These are phyloP conservation scores for Camellia sinensis DNA, from an alignment of 148 eudicot genomes.

Conservation along the genomic window DNA sequence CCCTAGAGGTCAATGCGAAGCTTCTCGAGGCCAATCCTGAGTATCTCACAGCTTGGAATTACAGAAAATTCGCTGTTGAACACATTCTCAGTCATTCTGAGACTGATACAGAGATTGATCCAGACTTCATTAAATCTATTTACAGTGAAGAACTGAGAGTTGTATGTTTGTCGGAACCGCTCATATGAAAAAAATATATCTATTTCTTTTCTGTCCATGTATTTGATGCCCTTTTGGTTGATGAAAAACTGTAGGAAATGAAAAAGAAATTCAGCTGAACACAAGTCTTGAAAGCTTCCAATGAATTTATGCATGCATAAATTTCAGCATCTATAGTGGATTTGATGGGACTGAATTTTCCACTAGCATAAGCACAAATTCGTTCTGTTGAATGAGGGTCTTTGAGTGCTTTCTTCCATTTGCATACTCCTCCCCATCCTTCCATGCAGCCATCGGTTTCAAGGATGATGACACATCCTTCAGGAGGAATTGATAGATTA, in stretches of 20 bases:
- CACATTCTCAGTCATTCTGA: constrained; percentile 35
- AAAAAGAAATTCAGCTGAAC: neutral
- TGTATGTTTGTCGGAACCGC: constrained; percentile 40
- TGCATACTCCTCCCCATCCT: too few relatives aligned
- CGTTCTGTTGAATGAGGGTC: too few relatives aligned
- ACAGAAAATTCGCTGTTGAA: constrained; percentile 72
- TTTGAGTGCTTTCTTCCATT: too few relatives aligned
- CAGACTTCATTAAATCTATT: constrained; percentile 35
- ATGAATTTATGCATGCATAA: too few relatives aligned
- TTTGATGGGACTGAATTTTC: too few relatives aligned
- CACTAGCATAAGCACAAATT: too few relatives aligned
- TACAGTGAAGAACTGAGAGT: constrained; percentile 62
- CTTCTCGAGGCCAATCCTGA: constrained; percentile 78
- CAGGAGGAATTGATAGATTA: too few relatives aligned
- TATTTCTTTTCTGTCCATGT: neutral
- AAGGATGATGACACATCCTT: too few relatives aligned
- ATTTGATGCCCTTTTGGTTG: neutral
- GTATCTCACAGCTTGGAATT: constrained; percentile 87
- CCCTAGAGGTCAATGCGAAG: constrained; percentile 57
- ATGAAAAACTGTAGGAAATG: neutral
- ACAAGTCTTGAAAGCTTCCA: too few relatives aligned
- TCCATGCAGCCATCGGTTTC: too few relatives aligned
- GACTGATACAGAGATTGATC: constrained; percentile 21
- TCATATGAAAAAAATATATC: too few relatives aligned
- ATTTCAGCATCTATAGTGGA: too few relatives aligned